phyloP scores from a whole-genome alignment of 129 eudicot genomes.

The Pulicaria dysenterica region DNA sequence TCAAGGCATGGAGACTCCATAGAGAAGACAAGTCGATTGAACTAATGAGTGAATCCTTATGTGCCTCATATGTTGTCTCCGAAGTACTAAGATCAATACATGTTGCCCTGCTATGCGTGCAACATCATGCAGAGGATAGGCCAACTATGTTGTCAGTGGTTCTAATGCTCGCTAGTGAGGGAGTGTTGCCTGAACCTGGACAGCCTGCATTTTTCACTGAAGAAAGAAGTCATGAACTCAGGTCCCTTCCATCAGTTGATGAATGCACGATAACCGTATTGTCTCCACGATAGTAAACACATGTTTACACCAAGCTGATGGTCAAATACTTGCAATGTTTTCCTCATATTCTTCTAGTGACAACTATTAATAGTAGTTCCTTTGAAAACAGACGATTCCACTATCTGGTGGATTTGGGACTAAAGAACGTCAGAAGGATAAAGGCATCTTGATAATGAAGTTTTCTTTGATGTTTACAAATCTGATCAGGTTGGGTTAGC shows the following conservation, averaged over 20 bases:
- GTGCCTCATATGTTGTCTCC: constrained; percentile 17
- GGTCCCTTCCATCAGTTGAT: background rate
- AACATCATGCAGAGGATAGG: constrained; percentile 38
- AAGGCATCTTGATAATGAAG: too few relatives aligned
- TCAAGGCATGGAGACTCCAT: constrained; percentile 37
- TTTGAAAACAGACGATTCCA: too few relatives aligned
- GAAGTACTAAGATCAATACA: constrained; percentile 38
- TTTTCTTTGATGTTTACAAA: too few relatives aligned
- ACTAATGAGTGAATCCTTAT: constrained; percentile 24
- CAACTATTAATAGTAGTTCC: too few relatives aligned
- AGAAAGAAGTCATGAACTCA: background rate
- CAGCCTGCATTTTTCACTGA: constrained; percentile 36
- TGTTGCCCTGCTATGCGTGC: constrained; percentile 35
- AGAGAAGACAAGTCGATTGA: constrained; percentile 31
- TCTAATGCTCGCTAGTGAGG: constrained; percentile 29
- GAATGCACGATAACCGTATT: constrained; percentile 19
- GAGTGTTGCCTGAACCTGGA: constrained; percentile 23
- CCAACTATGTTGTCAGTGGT: constrained; percentile 35
- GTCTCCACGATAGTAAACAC: background rate
- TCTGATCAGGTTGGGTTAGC: too few relatives aligned
- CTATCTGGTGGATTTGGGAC: too few relatives aligned
- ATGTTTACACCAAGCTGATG: background rate
- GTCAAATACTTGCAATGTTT: too few relatives aligned
- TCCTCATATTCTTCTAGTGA: too few relatives aligned
- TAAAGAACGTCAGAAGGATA: too few relatives aligned